Conservation (phyloP, 2,329 filamentous ascomycete species). For the Fusarium musae region DNA sequence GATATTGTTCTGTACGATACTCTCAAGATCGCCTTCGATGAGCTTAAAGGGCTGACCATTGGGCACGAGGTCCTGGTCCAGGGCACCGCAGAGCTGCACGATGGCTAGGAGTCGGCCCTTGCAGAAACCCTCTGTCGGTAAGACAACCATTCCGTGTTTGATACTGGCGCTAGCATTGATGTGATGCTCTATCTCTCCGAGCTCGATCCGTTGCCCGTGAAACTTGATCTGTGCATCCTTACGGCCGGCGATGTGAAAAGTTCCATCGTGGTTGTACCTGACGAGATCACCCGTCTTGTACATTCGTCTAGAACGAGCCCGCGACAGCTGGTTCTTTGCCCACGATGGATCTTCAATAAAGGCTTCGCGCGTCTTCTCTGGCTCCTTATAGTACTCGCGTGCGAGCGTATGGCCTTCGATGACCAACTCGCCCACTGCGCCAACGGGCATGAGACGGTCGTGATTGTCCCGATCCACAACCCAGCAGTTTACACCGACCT, state of each 20-base stretch:
- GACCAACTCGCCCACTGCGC: slow-evolving; percentile 49
- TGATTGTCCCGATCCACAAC: slow-evolving; percentile 43
- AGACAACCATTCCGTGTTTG: slow-evolving; percentile 38
- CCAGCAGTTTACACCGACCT: slow-evolving; percentile 40
- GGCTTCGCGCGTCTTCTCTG: slow-evolving; percentile 46
- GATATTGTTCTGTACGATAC: background rate
- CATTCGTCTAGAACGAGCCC: background rate
- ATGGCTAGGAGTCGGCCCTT: slow-evolving; percentile 26
- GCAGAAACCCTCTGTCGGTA: slow-evolving; percentile 28
- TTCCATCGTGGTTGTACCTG: slow-evolving; percentile 44
- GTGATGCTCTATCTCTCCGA: slow-evolving; percentile 48
- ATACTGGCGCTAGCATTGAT: slow-evolving; percentile 32
- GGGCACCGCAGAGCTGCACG: slow-evolving; percentile 16
- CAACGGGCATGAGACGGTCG: slow-evolving; percentile 45
- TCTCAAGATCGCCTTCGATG: slow-evolving; percentile 3
- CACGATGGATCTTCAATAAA: slow-evolving; percentile 42
- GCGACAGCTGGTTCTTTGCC: background rate
- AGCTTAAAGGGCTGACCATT: slow-evolving; percentile 23
- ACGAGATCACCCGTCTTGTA: slow-evolving; percentile 42
- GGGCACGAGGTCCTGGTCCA: slow-evolving; percentile 12
- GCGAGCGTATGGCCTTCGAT: slow-evolving; percentile 56
- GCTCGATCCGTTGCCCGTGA: slow-evolving; percentile 49
- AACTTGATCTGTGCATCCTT: slow-evolving; percentile 49
- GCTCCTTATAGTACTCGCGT: slow-evolving; percentile 60
- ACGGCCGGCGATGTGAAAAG: slow-evolving; percentile 40